Evolutionary conservation across 768 basidiomycete species (phyloP).

Genomic region (Tylopilus felleus): DNA sequence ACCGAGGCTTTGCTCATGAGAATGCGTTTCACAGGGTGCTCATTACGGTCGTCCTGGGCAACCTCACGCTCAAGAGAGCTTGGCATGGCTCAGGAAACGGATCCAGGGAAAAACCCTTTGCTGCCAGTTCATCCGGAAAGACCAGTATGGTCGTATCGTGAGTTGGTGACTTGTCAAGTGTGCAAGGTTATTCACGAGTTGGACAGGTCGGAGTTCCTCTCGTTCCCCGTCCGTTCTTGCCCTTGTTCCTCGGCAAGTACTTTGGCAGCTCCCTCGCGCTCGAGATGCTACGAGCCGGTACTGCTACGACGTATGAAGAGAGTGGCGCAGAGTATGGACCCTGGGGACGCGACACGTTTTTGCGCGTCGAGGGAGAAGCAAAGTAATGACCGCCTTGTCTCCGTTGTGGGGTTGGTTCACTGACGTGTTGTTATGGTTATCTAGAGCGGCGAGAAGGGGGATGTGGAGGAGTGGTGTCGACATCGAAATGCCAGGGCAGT

Average conservation of each 20-base stretch:
- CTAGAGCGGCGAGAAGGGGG: conserved; percentile 59
- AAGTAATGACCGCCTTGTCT: conserved; percentile 41
- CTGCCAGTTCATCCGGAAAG: conserved; percentile 69
- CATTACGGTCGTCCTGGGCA: conserved; percentile 86
- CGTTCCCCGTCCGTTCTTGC: conserved; percentile 51
- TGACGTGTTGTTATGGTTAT: not conserved
- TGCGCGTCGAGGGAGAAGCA: conserved; percentile 60
- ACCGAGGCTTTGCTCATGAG: not conserved
- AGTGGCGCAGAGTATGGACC: conserved; percentile 77
- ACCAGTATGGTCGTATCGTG: conserved; percentile 85
- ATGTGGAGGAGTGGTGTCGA: conserved; percentile 64
- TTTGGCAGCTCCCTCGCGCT: conserved; percentile 49
- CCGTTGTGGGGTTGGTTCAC: not conserved
- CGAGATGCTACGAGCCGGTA: conserved; percentile 79
- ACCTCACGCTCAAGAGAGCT: conserved; percentile 67
- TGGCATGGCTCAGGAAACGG: conserved; percentile 62
- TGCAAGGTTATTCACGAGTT: not conserved
- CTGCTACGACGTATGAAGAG: conserved; percentile 73
- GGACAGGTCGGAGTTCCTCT: conserved; percentile 64
- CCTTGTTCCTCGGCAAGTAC: conserved; percentile 39
- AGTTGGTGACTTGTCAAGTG: conserved; percentile 23
- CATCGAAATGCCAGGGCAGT: conserved; percentile 73
- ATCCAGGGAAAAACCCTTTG: conserved; percentile 60
- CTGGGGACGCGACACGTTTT: conserved; percentile 60
- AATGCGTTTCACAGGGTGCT: conserved; percentile 44